Evolutionary conservation across 192 early-diverging fungal genomes (phyloP), one percentile per base, ranked within the genome.

Genomic region (Obelidium mucronatum): DNA sequence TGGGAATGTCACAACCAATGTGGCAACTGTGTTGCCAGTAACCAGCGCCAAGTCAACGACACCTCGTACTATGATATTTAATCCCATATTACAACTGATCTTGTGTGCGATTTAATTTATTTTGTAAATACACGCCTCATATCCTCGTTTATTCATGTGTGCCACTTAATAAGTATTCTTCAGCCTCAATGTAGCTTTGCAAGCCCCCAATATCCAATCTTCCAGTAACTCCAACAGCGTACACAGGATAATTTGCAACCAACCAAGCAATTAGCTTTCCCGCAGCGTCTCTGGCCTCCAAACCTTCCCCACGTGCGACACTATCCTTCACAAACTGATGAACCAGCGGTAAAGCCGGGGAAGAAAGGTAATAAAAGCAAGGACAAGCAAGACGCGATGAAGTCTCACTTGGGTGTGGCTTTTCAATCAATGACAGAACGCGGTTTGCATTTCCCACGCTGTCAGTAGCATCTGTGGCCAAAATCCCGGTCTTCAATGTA

Each of bases 181-280:
- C 80, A 19, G 90, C 90, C 1, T 84, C 85, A 31, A 87, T 67
- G 62, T 85, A 89, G 55, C 81, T 86, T 19, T 78, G 26, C 51
- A 91, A 79, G 19, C 86, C 87, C n/a, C 90, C 90, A 30, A 91
- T 88, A 81, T 91, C 90, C 69, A 91, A 83, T 53, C 90, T 75
- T 22, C 90, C 90, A 17, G 65, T 51, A 33, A 90, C 85, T 22
- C 59, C 40, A 34, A 78, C 71, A 22, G 85, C 78, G 56, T 80
- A 78, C 1, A 87, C 72, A 17, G 80, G 71, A 19, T 61, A 73
- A 4, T 81, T 74, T 22, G 75, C 58, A 33, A 82, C 79, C 11
- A 90, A 72, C 56, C 83, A 88, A 26, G 79, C 75, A 5, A 91
- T 67, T 33, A 79, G 83, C 69, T 81, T 83, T 37, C 90, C 90